Conservation (phyloP, 2,329 filamentous ascomycete species). For the Neoarthrinium moseri region DNA sequence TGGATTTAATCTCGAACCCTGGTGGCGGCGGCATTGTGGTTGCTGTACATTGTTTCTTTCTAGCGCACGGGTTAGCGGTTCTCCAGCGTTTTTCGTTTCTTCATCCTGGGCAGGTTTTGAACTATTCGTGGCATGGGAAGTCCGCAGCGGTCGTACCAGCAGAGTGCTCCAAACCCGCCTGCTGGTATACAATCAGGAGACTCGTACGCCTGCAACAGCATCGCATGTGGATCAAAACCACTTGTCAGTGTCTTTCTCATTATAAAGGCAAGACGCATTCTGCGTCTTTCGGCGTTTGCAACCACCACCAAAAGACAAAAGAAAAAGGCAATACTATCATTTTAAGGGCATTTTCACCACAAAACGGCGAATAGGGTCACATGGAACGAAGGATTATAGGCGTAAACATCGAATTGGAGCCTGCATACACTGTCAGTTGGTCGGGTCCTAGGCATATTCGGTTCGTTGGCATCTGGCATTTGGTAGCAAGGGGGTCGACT, state of each 20-base stretch:
- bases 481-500: not conserved
- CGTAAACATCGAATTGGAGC: too few relatives aligned
- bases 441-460: too few relatives aligned
- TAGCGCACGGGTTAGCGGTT: constrained; percentile 23
- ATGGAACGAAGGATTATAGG: not conserved
- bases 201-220: too few relatives aligned
- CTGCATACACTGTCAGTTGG: too few relatives aligned
- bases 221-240: too few relatives aligned
- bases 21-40: constrained; percentile 27
- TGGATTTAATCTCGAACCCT: constrained; percentile 23
- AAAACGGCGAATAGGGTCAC: constrained; percentile 7
- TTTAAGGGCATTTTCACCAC: constrained; percentile 3
- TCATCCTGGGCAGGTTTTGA: not conserved
- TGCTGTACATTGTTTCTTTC: constrained; percentile 22
- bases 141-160: too few relatives aligned
- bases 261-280: constrained; percentile 4
- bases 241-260: not conserved
- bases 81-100: constrained; percentile 7
- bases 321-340: constrained; percentile 5
- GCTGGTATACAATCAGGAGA: too few relatives aligned
- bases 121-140: too few relatives aligned
- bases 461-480: not conserved
- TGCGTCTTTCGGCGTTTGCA: constrained; percentile 2
- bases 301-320: constrained; percentile 7
- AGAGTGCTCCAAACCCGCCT: too few relatives aligned